Evolutionary conservation across 2,329 filamentous ascomycete species (phyloP), one percentile per base, ranked within the genome.

Genomic region (Nigrospora osmanthi): DNA sequence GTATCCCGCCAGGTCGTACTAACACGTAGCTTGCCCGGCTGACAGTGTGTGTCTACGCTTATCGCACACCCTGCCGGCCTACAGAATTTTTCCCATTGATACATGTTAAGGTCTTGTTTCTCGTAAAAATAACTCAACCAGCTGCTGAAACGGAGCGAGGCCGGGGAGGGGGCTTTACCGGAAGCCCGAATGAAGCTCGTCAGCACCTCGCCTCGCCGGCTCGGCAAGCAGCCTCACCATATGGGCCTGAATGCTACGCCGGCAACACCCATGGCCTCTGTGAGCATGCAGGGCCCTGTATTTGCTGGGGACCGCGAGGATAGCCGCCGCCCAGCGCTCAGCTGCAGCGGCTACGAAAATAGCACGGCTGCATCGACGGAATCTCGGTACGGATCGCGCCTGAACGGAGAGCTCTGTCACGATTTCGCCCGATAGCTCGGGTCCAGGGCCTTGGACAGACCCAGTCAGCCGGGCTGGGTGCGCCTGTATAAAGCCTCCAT

Each of bases 111-210:
- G 36, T 16, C 36, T 32, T 31, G 28, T 40, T 40, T 40, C 38
- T 40, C 38, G 28, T 40, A 40, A 40, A 40, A 40, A 40, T 40
- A 40, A 40, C 38, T 40, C 38, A 40, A 28, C 38, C 17, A 40
- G 16, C 6, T 32, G 38, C 28, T 40, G 38, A 31, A 32, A 42
- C 40, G 40, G 30, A 35, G 40, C 40, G 32, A 23, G 6, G 30
- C 32, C 19, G 14, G 12, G 15, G 34, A 15, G 28, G 19, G 19
- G 11, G n/a, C n/a, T 14, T 23, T 15, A 15, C 39, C 16, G 32
- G 11, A 28, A n/a, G 15, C 31, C 15, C 16, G 34, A 35, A 14
- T 10, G 14, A 16, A 35, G 34, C 34, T 35, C 34, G 34, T 35
- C 34, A 10, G 15, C 6, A 35, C 6, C 34, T 35, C 34, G 34